These are phyloP conservation scores for Achaetomium macrosporum DNA, from an alignment of 2,329 filamentous ascomycete species.

Conservation along the genomic window DNA sequence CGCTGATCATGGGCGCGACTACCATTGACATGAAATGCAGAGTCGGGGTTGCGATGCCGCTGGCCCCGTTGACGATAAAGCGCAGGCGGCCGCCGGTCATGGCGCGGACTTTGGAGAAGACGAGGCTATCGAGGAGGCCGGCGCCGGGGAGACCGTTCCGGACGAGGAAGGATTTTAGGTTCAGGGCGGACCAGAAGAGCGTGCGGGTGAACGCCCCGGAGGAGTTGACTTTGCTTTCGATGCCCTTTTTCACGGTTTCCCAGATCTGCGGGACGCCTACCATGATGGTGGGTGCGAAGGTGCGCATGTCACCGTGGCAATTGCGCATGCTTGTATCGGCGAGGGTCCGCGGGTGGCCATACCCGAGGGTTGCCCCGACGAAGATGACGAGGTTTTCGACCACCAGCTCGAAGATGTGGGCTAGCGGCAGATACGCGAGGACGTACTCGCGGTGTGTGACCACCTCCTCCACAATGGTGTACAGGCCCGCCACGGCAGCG, in stretches of 20 bases:
- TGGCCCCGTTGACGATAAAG: constrained; percentile 91
- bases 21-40: constrained; percentile 87
- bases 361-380: constrained; percentile 88
- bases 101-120: constrained; percentile 89
- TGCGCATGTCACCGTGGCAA: constrained; percentile 88
- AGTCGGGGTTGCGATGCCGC: constrained; percentile 81
- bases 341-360: constrained; percentile 84
- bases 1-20: constrained; percentile 87
- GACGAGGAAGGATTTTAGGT: constrained; percentile 54
- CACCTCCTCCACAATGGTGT: constrained; percentile 68
- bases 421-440: constrained; percentile 86
- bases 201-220: constrained; percentile 64
- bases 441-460: constrained; percentile 73
- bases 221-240: constrained; percentile 70
- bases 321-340: constrained; percentile 82
- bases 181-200: constrained; percentile 67
- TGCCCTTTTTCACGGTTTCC: constrained; percentile 96
- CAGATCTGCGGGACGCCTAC: constrained; percentile 94
- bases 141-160: constrained; percentile 57
- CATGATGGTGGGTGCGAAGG: constrained; percentile 82
- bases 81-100: constrained; percentile 83
- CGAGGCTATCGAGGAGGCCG: constrained; percentile 67
- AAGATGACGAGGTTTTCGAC: constrained; percentile 88
- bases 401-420: constrained; percentile 94
- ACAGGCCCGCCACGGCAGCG: constrained; percentile 77